Base-by-base conservation (phyloP, 2,329 filamentous ascomycete genomes). In the Cadophora sp. region DNA sequence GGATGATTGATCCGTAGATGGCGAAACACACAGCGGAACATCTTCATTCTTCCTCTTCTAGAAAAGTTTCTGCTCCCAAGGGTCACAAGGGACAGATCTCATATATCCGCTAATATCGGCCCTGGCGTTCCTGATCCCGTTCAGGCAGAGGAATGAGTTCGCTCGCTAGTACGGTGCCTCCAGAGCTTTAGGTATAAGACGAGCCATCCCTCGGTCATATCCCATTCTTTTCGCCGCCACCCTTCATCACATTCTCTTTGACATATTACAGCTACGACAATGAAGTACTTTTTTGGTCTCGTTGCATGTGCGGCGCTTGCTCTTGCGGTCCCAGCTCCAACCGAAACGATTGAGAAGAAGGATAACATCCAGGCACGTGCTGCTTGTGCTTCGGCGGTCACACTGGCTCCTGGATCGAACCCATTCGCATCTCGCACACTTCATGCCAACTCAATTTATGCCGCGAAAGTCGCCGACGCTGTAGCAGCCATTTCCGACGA, bases 391-490 rank as follows among this genome's bases (percentile, higher is more conserved):
- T 67, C 69, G 3, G 66, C 70, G n/a, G 73, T 75, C 34, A 73
- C 65, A 19, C 61, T 76, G 50, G 71, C 73, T 46, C 63, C 72
- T 66, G 70, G 68, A 8, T 72, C 72, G n/a, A 88, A 87, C 79
- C 84, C 85, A 16, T 87, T 85, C 76, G 69, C 76, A 12, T 84
- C 82, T 19, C 83, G 86, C 62, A 77, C 81, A 62, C 79, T 83
- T 73, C 87, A 83, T 81, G 82, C 85, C 75, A 87, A 87, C 78
- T 78, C 76, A 65, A 86, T 83, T 79, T 88, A 87, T 74, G 80
- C 83, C n/a, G 84, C 83, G 22, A 84, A 87, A 76, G 81, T 88
- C 66, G 84, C 85, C 6, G 81, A 82, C 24, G 82, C 81, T 59
- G 84, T 85, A 43, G 85, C 83, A 65, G 80, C 85, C 68, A 83